Base-by-base conservation (phyloP, 2,329 filamentous ascomycete species). In the Boeremia exigua region DNA sequence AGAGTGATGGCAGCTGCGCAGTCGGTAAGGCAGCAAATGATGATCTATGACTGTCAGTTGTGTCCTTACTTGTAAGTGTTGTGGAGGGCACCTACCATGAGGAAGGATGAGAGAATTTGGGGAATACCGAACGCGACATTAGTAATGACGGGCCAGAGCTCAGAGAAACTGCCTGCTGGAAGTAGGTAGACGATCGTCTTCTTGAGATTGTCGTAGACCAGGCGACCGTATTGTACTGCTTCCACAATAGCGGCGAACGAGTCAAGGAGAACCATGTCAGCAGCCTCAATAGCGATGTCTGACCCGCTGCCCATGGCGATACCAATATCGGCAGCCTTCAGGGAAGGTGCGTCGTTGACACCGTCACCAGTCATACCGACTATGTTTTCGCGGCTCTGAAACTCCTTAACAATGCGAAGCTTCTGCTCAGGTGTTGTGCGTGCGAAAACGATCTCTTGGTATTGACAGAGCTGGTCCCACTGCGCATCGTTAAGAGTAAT, bases 141-240 rank as follows among this genome's bases (percentile, higher is more conserved):
- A 1, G 87, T 89, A 73, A 92, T 83, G 38, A 92, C 86, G 0
- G 89, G 89, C 88, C 73, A 84, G 73, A 92, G 88, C 70, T 92
- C 89, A 48, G 84, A 85, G 71, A 90, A 92, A n/a, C 80, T 85
- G 2, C 89, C 89, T 0, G 89, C 89, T 0, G 89, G 88, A 0
- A 92, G 80, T 2, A 92, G 79, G 67, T 92, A 92, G n/a, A 86
- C 84, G 58, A 91, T 85, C 0, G 85, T 88, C 80, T 93, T 92
- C 72, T 90, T 89, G 46, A 92, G 76, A 65, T 92, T 92, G 72
- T 92, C 88, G 74, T 90, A 92, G n/a, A 92, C 88, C 6, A 90
- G 84, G 12, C 89, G 83, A 0, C 89, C 89, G 56, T 88, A 91
- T 60, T 86, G 81, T 2, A 92, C 85, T 0, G 89, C 90, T 67